A percentile compares a stretch with the other conserved stretches of the same genome.
Conservation (phyloP, 2,329 filamentous ascomycete genomes). For the Exophiala phaeomuriformis region DNA sequence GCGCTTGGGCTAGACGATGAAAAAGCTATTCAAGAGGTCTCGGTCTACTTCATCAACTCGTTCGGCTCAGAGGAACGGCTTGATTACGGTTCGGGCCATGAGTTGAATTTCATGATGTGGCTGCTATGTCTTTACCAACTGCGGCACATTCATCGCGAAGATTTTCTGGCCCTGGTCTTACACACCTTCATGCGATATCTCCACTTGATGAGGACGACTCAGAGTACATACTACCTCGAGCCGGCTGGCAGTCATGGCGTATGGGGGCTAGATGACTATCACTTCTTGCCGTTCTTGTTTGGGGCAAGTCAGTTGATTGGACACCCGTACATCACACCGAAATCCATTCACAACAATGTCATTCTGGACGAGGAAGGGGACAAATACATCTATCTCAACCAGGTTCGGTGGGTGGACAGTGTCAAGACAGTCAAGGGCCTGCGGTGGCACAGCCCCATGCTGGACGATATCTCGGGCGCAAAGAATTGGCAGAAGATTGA, state of each 20-base stretch:
- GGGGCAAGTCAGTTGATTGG: constrained; percentile 82
- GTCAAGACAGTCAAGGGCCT: constrained; percentile 94
- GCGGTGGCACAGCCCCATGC: constrained; percentile 95
- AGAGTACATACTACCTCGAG: constrained; percentile 91
- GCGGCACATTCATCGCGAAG: constrained; percentile 52
- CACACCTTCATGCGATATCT: constrained; percentile 77
- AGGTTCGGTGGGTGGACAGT: constrained; percentile 88
- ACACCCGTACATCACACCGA: constrained; percentile 71
- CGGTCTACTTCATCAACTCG: constrained; percentile 71
- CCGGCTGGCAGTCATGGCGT: constrained; percentile 95
- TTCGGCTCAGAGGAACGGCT: constrained; percentile 83
- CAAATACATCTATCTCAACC: constrained; percentile 85
- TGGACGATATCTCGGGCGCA: constrained; percentile 90
- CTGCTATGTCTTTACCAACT: constrained; percentile 87
- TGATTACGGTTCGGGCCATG: constrained; percentile 95
- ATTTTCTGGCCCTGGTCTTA: constrained; percentile 69
- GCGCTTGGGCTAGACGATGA: constrained; percentile 35
- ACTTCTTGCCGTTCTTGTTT: constrained; percentile 92
- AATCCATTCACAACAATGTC: constrained; percentile 78
- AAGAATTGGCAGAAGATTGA: constrained; percentile 91
- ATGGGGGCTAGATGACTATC: constrained; percentile 96
- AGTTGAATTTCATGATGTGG: constrained; percentile 96
- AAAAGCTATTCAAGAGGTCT: constrained; percentile 60
- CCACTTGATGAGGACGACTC: constrained; percentile 74
- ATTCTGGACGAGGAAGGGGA: constrained; percentile 76